These are phyloP conservation scores for Xerocomus amazonicus DNA, from an alignment of 1,284 basidiomycete genomes.

Conservation along the genomic window DNA sequence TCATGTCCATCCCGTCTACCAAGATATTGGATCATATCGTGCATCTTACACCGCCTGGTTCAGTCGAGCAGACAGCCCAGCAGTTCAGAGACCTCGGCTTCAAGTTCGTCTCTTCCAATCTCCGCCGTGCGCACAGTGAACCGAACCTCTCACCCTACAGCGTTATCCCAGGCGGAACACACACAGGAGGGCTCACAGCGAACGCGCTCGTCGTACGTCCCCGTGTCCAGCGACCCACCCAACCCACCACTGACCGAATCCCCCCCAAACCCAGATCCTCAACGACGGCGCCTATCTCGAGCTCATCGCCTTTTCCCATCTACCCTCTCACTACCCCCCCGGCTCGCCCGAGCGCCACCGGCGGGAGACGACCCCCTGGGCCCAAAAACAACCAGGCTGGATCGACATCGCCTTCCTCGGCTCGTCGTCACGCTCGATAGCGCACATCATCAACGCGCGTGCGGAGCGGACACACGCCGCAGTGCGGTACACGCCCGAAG, in stretches of 20 bases:
- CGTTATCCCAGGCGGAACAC: slow-evolving; percentile 60
- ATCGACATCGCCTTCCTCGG: slow-evolving; percentile 64
- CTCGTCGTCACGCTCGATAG: slow-evolving; percentile 33
- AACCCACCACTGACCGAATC: background rate
- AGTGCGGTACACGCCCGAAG: slow-evolving; percentile 42
- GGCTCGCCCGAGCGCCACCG: slow-evolving; percentile 40
- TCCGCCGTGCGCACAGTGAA: background rate
- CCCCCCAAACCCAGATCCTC: slow-evolving; percentile 41
- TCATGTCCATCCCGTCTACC: slow-evolving; percentile 37
- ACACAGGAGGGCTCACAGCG: slow-evolving; percentile 57
- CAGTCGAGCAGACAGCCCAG: slow-evolving; percentile 46
- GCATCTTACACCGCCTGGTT: slow-evolving; percentile 60
- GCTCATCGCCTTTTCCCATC: slow-evolving; percentile 60
- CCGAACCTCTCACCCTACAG: slow-evolving; percentile 31
- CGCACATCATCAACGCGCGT: slow-evolving; percentile 50
- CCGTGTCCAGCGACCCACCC: background rate
- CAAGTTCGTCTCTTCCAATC: slow-evolving; percentile 40
- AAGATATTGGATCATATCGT: slow-evolving; percentile 63
- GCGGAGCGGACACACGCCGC: slow-evolving; percentile 35
- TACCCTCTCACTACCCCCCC: slow-evolving; percentile 47
- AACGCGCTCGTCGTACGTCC: slow-evolving; percentile 57
- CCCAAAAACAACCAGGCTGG: slow-evolving; percentile 53
- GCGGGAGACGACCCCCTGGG: slow-evolving; percentile 52
- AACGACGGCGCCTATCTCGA: slow-evolving; percentile 63
- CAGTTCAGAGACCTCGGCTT: slow-evolving; percentile 63